phyloP scores from a whole-genome alignment of 2,329 filamentous ascomycete genomes.

The Monilinia fructigena region DNA sequence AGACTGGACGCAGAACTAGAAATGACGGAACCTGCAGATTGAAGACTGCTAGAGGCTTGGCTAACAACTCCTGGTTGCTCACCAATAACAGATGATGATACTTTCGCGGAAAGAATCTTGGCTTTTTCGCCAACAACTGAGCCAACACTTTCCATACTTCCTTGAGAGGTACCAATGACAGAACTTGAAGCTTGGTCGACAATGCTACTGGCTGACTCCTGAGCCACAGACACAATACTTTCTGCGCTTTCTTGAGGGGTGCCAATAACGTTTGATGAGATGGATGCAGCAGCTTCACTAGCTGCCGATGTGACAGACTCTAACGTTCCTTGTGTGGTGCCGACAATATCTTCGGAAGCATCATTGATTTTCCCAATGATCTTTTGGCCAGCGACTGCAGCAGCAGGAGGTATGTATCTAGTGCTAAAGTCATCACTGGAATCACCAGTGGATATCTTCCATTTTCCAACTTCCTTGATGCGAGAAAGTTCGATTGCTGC shows the following conservation, averaged over 20 bases:
- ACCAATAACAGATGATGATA: constrained; percentile 33
- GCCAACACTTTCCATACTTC: constrained; percentile 34
- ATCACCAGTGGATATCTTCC: constrained; percentile 78
- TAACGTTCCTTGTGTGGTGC: constrained; percentile 34
- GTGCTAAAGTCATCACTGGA: constrained; percentile 75
- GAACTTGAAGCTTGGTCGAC: constrained; percentile 37
- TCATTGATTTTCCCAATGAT: constrained; percentile 36
- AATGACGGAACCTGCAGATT: constrained; percentile 33
- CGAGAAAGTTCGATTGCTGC: constrained; percentile 77
- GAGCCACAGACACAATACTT: constrained; percentile 40
- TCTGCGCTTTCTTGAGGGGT: constrained; percentile 38
- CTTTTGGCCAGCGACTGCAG: constrained; percentile 45
- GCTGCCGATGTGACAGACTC: constrained; percentile 36
- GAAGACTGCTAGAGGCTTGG: constrained; percentile 37
- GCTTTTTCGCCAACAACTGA: constrained; percentile 32
- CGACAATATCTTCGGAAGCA: constrained; percentile 32
- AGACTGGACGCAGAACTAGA: constrained; percentile 33
- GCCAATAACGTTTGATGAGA: constrained; percentile 33
- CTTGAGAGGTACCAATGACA: constrained; percentile 34
- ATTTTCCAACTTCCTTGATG: constrained; percentile 79
- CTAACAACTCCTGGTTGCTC: constrained; percentile 32
- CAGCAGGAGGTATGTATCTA: constrained; percentile 59
- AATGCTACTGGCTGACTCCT: constrained; percentile 34
- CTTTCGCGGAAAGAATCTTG: constrained; percentile 33
- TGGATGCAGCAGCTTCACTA: constrained; percentile 30